Conservation (phyloP, 306 rosid genomes). For the Cucumis melo region DNA sequence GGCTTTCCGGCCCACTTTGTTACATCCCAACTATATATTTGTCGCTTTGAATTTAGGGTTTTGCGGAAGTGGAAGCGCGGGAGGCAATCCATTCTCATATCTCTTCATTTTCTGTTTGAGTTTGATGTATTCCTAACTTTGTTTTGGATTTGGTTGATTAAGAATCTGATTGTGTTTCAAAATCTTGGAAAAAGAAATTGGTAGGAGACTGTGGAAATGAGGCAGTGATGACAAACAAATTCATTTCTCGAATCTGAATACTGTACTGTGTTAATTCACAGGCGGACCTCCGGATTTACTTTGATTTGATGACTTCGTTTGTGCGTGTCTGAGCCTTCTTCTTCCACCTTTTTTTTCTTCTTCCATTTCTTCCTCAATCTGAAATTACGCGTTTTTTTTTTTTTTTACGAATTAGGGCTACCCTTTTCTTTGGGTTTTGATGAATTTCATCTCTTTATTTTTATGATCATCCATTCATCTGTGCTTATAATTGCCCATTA, state of each 20-base stretch:
- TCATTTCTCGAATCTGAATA: constrained; percentile 58
- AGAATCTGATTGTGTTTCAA: not conserved
- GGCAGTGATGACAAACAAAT: constrained; percentile 39
- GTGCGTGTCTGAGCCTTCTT: constrained; percentile 73
- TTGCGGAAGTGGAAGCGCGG: not conserved
- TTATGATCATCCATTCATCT: not conserved
- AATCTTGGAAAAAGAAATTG: not conserved
- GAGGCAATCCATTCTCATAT: not conserved
- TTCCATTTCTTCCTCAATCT: not conserved
- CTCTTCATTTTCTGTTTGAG: not conserved
- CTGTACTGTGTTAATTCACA: constrained; percentile 6
- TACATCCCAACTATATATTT: not conserved
- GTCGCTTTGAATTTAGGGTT: not conserved
- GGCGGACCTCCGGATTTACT: constrained; percentile 10
- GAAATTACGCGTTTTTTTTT: not conserved
- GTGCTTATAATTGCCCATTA: not conserved
- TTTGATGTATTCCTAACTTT: not conserved
- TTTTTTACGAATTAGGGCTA: not conserved
- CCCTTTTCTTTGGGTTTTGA: not conserved
- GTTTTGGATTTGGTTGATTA: not conserved
- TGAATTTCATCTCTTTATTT: too few species aligned
- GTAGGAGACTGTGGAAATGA: not conserved
- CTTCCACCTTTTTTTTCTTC: not conserved
- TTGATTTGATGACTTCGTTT: constrained; percentile 39
- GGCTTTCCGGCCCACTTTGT: not conserved